These are phyloP conservation scores for Biancaea sappan DNA, from an alignment of 306 rosid genomes.

Conservation along the genomic window DNA sequence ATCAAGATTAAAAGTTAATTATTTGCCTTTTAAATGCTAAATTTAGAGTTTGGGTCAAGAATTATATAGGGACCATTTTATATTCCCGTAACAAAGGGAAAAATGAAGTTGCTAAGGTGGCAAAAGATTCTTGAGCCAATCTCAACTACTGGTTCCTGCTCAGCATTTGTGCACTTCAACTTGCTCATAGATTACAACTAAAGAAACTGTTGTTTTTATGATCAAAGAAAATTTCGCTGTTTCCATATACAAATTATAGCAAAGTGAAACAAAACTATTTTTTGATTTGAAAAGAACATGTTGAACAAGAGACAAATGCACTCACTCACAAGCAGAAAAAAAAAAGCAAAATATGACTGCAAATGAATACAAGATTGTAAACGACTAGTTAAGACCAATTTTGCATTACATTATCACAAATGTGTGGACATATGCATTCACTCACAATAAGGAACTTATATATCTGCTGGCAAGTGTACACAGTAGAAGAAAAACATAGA, in stretches of 20 bases:
- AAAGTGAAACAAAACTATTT: constrained; percentile 22
- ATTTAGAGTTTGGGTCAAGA: not conserved
- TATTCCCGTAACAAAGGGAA: not conserved
- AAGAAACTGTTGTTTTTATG: not conserved
- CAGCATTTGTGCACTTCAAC: no score
- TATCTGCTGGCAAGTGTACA: not conserved
- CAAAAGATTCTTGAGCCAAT: not conserved
- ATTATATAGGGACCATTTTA: not conserved
- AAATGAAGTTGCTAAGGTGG: constrained; percentile 13
- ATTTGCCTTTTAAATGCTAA: not conserved
- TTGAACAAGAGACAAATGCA: constrained; percentile 59
- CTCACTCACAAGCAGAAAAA: no score
- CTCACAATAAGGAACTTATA: not conserved
- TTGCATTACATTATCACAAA: constrained; percentile 13
- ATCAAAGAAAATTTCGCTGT: not conserved
- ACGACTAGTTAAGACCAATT: constrained; percentile 25
- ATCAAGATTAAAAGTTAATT: not conserved
- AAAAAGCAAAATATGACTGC: constrained; percentile 31
- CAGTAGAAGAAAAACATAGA: not conserved
- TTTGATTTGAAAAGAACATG: constrained; percentile 58
- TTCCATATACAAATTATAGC: constrained; percentile 12
- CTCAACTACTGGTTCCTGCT: no score
- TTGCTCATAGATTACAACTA: not conserved
- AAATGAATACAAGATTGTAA: constrained; percentile 8
- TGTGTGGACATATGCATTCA: not conserved